Evolutionary conservation across 805 yeast genomes (phyloP), one percentile per base, ranked within the genome.

Genomic region (Debaryomyces tyrocola): DNA sequence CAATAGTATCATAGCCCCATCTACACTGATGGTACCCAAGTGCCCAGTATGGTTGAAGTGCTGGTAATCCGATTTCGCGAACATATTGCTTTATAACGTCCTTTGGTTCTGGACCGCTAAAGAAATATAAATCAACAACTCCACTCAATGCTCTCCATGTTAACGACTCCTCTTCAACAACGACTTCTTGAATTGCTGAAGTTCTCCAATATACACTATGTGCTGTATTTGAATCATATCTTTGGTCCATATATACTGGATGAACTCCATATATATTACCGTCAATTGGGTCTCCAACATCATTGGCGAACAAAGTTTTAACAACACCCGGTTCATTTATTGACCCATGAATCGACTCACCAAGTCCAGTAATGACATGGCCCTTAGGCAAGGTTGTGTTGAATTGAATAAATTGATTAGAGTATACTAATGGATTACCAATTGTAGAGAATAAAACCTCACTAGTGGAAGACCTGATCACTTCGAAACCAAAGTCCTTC

Each of bases 161-260:
- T 27, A 63, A 49, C 8, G 57, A 48, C 34, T 54, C 53, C 15
- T 62, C 61, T 9, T 51, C 66, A 39, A 63, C 46, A 10, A 62
- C 27, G 5, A 64, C 59, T 45, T 64, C 69, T 27, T 64, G 68
- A 11, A 56, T 55, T 15, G 63, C 63, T 3, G 60, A 51, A 20
- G 64, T 59, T 49, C 67, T 53, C 56, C 65, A 60, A 45, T 58
- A 64, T 5, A 64, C 67, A 12, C 66, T 68, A 40, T 64, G 69
- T 8, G 67, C 47, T 14, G 58, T 47, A 6, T 31, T 31, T 6
- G 24, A 35, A 24, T 40, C 51, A 43, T 54, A 54, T 21, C 69
- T 43, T 45, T 63, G 61, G 42, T 65, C 70, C 27, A 60, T 46
- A 48, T 65, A 64, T 34, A 63, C 51, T 20, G 70, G 69, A 37